Base-by-base conservation (phyloP, 176 grass and related monocot genomes). In the Oropetium thomaeum region DNA sequence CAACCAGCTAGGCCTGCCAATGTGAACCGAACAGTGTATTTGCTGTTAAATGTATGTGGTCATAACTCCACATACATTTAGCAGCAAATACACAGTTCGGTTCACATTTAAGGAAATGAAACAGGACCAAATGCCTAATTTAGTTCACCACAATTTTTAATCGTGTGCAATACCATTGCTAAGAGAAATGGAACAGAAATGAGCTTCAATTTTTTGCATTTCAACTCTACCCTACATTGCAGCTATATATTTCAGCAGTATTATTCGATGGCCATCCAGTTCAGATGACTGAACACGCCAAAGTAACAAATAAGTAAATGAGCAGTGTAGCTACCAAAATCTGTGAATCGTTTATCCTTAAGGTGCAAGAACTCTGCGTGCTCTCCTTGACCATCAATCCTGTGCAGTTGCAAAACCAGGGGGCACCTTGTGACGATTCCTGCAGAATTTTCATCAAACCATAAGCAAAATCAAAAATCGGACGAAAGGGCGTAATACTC, bases 311-410 rank as follows among this genome's bases (percentile, higher is more conserved):
- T 17, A 17, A 49, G 16, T 47, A 49, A 52, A 52, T 52, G 33
- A 12, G 10, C 1, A 55, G 22, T 25, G n/a, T 4, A 71, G 53
- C 83, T 95, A 95, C 96, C 71, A 79, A 99, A 99, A 92, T 99
- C 96, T 27, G 91, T 92, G 83, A 88, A 98, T 79, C 79, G 83
- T 80, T 92, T 55, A 25, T 95, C 59, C 87, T 95, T 1, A 73
- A 88, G 84, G 33, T 99, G 96, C 96, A 99, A 87, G 69, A 99
- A 99, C 73, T 99, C 96, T 3, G 91, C 96, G 73, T 92, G 90
- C 53, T 99, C 96, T 40, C 89, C 88, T 19, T 68, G 87, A 67
- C 88, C 96, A 41, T 99, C 89, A 55, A 99, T 84, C 49, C 88
- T 99, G 42, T 99, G 96, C 64, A 99, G 84, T 49, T 99, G 96